Percentiles rank a stretch among this genome's conserved stretches.
phyloP scores from a whole-genome alignment of 1,284 basidiomycete species.

The Phellopilus nigrolimitatus region DNA sequence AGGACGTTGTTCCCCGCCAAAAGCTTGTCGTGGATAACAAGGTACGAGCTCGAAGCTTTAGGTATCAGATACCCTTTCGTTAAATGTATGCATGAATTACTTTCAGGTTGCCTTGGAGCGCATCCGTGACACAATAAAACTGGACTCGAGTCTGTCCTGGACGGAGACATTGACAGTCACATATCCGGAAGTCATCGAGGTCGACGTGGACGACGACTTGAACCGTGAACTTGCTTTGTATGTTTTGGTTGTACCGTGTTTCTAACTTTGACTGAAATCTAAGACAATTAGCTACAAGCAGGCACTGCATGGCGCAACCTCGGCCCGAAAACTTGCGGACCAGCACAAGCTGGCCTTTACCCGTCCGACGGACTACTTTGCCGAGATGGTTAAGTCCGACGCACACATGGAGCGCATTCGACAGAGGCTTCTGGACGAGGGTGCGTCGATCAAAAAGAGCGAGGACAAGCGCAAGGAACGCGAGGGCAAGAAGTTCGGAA shows the following conservation, averaged over 20 bases:
- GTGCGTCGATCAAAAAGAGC: constrained; percentile 83
- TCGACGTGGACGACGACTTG: constrained; percentile 84
- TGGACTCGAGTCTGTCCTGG: constrained; percentile 77
- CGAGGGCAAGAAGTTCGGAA: constrained; percentile 97
- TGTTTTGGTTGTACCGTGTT: constrained; percentile 30
- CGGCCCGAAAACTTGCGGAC: constrained; percentile 69
- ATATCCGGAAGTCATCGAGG: constrained; percentile 70
- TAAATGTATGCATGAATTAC: constrained; percentile 7
- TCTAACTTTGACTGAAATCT: too few relatives aligned
- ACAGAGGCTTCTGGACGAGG: constrained; percentile 86
- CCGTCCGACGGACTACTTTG: constrained; percentile 94
- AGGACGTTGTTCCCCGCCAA: too few relatives aligned
- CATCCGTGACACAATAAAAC: constrained; percentile 74
- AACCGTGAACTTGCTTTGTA: constrained; percentile 94
- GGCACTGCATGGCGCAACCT: constrained; percentile 77
- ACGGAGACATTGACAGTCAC: constrained; percentile 79
- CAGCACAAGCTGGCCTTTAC: constrained; percentile 83
- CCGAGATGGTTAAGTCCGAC: constrained; percentile 98
- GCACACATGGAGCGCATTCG: constrained; percentile 98
- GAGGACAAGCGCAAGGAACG: constrained; percentile 91
- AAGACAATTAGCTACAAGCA: constrained; percentile 82
- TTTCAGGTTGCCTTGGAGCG: constrained; percentile 73
- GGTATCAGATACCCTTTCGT: constrained; percentile 5
- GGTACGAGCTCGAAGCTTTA: constrained; percentile 49
- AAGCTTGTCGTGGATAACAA: constrained; percentile 83